phyloP scores from a whole-genome alignment of 192 early-diverging fungal species.

The Linnemannia elongata region DNA sequence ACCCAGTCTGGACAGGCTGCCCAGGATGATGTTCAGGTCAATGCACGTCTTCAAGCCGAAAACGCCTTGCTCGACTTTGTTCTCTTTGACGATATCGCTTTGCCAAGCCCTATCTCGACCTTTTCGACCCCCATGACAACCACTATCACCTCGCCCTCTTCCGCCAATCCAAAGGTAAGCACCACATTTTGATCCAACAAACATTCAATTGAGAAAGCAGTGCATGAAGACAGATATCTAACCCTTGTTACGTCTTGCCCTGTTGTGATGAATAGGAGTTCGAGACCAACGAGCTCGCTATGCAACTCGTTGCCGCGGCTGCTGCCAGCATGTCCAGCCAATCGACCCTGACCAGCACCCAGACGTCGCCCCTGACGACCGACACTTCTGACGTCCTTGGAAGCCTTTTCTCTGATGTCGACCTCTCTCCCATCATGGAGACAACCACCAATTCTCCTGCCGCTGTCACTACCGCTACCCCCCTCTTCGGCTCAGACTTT shows the following conservation, averaged over 20 bases:
- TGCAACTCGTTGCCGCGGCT: conserved; percentile 43
- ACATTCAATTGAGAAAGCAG: no score
- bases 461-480: conserved; percentile 10
- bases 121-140: conserved; percentile 33
- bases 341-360: conserved; percentile 19
- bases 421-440: conserved; percentile 45
- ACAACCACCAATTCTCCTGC: conserved; percentile 22
- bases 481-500: conserved; percentile 4
- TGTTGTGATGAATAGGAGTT: conserved; percentile 20
- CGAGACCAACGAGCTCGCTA: conserved; percentile 33
- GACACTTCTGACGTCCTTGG: conserved; percentile 32
- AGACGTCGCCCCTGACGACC: conserved; percentile 25
- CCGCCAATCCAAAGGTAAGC: conserved; percentile 34
- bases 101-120: conserved; percentile 53
- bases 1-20: conserved; percentile 2
- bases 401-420: conserved; percentile 52
- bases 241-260: not conserved
- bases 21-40: conserved; percentile 8
- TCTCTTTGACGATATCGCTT: conserved; percentile 56
- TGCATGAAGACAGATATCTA: not conserved
- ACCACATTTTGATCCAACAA: not conserved
- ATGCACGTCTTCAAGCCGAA: conserved; percentile 58
- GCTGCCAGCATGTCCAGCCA: conserved; percentile 34
- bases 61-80: conserved; percentile 59
- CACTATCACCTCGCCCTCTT: conserved; percentile 32